phyloP scores from a whole-genome alignment of 83 land plant genomes.

The Thuja plicata region DNA sequence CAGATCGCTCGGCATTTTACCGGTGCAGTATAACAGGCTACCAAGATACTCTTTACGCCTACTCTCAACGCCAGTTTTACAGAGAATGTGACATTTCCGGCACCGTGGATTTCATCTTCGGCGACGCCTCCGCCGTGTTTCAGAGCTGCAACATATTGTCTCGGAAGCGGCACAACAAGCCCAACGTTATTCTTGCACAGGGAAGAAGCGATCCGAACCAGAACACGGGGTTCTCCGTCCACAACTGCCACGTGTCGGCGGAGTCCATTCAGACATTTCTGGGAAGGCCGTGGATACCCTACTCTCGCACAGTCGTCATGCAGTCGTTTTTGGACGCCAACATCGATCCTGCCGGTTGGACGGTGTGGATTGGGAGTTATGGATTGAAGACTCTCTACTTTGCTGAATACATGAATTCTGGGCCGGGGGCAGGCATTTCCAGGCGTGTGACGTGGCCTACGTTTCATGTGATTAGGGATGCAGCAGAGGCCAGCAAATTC shows the following conservation, averaged over 20 bases:
- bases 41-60: constrained; percentile 9
- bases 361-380: background rate
- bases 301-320: constrained; percentile 9
- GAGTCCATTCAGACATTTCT: background rate
- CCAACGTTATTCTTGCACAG: background rate
- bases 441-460: background rate
- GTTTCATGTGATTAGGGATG: background rate
- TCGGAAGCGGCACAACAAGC: background rate
- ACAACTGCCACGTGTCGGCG: background rate
- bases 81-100: constrained; percentile 10
- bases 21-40: background rate
- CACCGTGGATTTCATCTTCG: constrained; percentile 16
- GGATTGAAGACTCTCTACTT: background rate
- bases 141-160: constrained; percentile 15
- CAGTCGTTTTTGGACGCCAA: background rate
- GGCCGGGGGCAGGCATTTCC: background rate
- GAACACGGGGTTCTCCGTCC: constrained; percentile 13
- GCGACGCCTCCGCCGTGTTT: constrained; percentile 9
- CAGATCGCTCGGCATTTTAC: background rate
- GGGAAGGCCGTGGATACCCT: constrained; percentile 1
- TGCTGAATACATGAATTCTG: constrained; percentile 12
- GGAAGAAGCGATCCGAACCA: constrained; percentile 2
- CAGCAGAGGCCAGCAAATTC: background rate
- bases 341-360: constrained; percentile 1
- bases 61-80: constrained; percentile 8